Percentiles rank a stretch among this genome's conserved stretches.
These are phyloP conservation scores for Fagopyrum esculentum DNA, from an alignment of 148 eudicot species.

Conservation along the genomic window DNA sequence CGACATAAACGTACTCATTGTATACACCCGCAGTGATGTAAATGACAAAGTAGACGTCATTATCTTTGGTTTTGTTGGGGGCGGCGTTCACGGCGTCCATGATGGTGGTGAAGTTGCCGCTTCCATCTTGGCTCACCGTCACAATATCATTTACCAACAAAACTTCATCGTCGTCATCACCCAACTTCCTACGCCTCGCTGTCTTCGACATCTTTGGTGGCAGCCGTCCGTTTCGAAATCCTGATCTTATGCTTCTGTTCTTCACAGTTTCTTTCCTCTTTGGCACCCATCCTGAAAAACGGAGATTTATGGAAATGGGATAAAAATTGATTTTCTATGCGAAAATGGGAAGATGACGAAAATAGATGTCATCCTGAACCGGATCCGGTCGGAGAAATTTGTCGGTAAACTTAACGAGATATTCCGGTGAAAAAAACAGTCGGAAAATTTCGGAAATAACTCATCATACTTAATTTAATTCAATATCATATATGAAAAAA, in stretches of 20 bases:
- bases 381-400: too few species aligned
- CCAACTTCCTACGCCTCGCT: slow-evolving; percentile 25
- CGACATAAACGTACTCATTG: slow-evolving; percentile 51
- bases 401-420: too few species aligned
- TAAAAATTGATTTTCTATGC: too few species aligned
- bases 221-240: slow-evolving; percentile 19
- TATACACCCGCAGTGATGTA: slow-evolving; percentile 59
- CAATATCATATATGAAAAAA: too few species aligned
- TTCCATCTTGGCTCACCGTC: slow-evolving; percentile 51
- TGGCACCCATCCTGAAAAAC: slow-evolving; percentile 38
- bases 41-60: slow-evolving; percentile 58
- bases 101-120: slow-evolving; percentile 40
- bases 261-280: slow-evolving; percentile 21
- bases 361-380: too few species aligned
- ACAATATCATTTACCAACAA: slow-evolving; percentile 46
- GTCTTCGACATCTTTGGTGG: slow-evolving; percentile 35
- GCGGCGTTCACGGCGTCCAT: slow-evolving; percentile 56
- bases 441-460: too few species aligned
- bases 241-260: slow-evolving; percentile 12
- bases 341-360: too few species aligned
- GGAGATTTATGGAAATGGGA: too few species aligned
- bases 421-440: too few species aligned
- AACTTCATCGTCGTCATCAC: slow-evolving; percentile 16
- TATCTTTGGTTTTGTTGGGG: slow-evolving; percentile 36
- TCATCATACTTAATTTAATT: too few species aligned